Percentiles rank a stretch among this genome's conserved stretches.
These are phyloP conservation scores for Ogataea corticis DNA, from an alignment of 805 yeast genomes.

Conservation along the genomic window DNA sequence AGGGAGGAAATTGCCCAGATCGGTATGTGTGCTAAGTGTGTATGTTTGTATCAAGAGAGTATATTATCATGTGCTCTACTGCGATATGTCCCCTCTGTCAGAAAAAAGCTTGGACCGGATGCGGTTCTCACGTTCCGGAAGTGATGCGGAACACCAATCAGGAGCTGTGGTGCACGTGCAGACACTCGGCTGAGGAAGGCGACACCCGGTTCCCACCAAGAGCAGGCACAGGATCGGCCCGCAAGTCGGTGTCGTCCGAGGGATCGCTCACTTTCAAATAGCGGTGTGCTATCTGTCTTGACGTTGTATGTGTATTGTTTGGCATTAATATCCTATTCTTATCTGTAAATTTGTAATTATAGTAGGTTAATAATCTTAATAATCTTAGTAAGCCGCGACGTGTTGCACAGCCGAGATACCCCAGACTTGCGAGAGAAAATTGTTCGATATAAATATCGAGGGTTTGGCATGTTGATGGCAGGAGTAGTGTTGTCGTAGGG, in stretches of 20 bases:
- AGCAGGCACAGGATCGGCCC: slow-evolving; percentile 62
- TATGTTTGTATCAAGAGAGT: background rate
- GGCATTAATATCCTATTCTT: background rate
- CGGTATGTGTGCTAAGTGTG: background rate
- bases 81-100: slow-evolving; percentile 42
- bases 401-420: slow-evolving; percentile 3
- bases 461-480: background rate
- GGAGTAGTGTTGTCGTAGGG: background rate
- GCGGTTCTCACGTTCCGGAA: slow-evolving; percentile 52
- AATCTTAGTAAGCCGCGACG: slow-evolving; percentile 1
- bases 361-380: background rate
- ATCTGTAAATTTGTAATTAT: background rate
- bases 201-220: slow-evolving; percentile 54
- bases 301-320: background rate
- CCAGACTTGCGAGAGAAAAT: background rate
- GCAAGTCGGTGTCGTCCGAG: slow-evolving; percentile 33
- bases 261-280: slow-evolving; percentile 12
- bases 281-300: background rate
- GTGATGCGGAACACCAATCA: slow-evolving; percentile 56
- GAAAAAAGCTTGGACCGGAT: slow-evolving; percentile 65
- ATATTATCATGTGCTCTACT: slow-evolving; percentile 34
- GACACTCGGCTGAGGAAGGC: slow-evolving; percentile 40
- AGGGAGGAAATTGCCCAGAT: background rate
- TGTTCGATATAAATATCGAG: background rate
- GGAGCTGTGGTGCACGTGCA: slow-evolving; percentile 56